Evolutionary conservation across 2,329 filamentous ascomycete species (phyloP).

Genomic region (Cercospora sp.): DNA sequence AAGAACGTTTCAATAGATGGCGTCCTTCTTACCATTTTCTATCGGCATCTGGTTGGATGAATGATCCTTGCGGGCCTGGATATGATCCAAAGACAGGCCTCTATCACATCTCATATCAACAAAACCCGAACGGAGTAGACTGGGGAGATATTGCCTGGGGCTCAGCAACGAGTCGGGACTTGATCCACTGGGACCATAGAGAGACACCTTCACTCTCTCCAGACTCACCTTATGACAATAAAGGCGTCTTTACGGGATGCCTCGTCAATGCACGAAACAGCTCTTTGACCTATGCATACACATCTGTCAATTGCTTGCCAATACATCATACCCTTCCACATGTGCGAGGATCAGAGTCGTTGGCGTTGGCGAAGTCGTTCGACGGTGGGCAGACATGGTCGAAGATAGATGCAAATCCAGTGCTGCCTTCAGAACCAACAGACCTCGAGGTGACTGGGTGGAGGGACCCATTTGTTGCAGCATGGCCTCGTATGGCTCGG

Average conservation of each 20-base stretch:
- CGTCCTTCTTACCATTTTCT: constrained; percentile 42
- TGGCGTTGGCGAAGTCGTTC: constrained; percentile 43
- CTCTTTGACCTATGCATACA: constrained; percentile 44
- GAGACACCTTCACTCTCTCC: constrained; percentile 39
- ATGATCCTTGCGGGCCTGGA: constrained; percentile 47
- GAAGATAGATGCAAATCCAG: constrained; percentile 42
- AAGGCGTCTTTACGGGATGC: constrained; percentile 49
- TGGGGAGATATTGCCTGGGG: constrained; percentile 50
- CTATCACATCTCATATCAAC: constrained; percentile 49
- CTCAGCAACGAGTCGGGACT: constrained; percentile 42
- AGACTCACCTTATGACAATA: constrained; percentile 41
- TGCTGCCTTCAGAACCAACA: constrained; percentile 41
- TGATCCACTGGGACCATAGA: constrained; percentile 43
- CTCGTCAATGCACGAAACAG: constrained; percentile 37
- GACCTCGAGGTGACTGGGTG: constrained; percentile 45
- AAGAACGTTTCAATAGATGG: constrained; percentile 25
- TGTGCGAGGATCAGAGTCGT: constrained; percentile 40
- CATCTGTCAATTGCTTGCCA: constrained; percentile 44
- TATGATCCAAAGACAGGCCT: constrained; percentile 44
- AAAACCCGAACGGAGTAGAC: constrained; percentile 46
- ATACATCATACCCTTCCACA: constrained; percentile 47
- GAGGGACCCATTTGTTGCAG: constrained; percentile 45
- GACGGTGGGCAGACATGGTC: constrained; percentile 45
- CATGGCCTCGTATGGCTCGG: constrained; percentile 36
- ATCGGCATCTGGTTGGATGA: constrained; percentile 46